phyloP scores from a whole-genome alignment of 1,139 yeast genomes.

The Taphrina flavorubra region DNA sequence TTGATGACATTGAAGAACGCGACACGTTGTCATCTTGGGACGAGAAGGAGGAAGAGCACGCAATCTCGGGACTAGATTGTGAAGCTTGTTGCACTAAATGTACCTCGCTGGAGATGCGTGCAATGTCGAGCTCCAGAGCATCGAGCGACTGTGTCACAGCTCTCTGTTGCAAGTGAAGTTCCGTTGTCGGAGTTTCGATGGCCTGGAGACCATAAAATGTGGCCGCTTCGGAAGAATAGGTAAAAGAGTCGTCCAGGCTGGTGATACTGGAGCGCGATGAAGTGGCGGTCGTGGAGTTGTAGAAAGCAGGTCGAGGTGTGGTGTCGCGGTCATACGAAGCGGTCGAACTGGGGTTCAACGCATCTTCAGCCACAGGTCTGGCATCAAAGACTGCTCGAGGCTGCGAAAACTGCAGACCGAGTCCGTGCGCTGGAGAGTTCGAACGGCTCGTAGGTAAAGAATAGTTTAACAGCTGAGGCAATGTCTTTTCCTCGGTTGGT shows the following conservation, averaged over 20 bases:
- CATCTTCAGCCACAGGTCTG: background rate
- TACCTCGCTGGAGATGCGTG: background rate
- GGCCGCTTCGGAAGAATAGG: background rate
- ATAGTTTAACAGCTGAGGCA: constrained; percentile 1
- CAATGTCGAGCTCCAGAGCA: constrained; percentile 6
- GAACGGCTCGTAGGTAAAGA: constrained; percentile 10
- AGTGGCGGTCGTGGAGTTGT: background rate
- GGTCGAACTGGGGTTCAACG: background rate
- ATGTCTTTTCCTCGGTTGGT: constrained; percentile 17
- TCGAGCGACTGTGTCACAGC: background rate
- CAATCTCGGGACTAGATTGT: constrained; percentile 8
- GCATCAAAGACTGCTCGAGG: background rate
- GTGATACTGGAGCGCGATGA: constrained; percentile 2
- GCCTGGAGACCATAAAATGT: background rate
- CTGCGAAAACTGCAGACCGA: background rate
- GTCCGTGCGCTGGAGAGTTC: background rate
- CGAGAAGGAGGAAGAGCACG: constrained; percentile 8
- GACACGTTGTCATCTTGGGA: constrained; percentile 10
- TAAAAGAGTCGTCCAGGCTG: background rate
- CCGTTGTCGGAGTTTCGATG: background rate
- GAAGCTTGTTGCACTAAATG: background rate
- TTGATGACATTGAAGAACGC: constrained; percentile 1
- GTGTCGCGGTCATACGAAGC: background rate
- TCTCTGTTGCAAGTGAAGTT: background rate
- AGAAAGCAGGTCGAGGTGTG: constrained; percentile 5